Percentiles rank a stretch among this genome's conserved stretches.
phyloP scores from a whole-genome alignment of 2,329 filamentous ascomycete genomes.

The Incumbomyces delicatus region DNA sequence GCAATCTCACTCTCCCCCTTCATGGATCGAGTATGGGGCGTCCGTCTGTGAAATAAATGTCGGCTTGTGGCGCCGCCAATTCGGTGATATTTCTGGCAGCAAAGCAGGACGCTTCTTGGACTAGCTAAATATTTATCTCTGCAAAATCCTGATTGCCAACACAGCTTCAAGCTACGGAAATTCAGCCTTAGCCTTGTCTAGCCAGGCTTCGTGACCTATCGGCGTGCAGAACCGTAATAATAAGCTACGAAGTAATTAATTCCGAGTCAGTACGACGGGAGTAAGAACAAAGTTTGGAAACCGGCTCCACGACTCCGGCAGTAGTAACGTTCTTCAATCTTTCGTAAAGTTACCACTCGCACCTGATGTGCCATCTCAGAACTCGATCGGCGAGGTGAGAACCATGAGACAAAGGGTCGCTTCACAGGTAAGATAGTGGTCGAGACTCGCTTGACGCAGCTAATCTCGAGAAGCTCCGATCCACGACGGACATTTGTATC shows the following conservation, averaged over 20 bases:
- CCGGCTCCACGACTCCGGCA: no score
- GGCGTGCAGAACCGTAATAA: no score
- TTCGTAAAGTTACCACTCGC: no score
- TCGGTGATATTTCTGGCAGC: not conserved
- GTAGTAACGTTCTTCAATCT: no score
- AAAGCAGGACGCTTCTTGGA: not conserved
- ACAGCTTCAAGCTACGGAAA: no score
- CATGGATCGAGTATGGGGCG: not conserved
- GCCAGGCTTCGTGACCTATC: no score
- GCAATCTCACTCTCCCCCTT: not conserved
- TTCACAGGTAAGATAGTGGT: not conserved
- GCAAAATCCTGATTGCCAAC: not conserved
- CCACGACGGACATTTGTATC: slow-evolving; percentile 31
- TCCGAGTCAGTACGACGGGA: not conserved
- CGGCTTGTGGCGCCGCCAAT: not conserved
- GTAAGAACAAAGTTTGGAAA: no score
- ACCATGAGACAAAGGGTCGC: slow-evolving; percentile 6
- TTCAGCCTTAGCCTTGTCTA: no score
- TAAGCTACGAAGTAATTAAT: no score
- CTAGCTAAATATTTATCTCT: not conserved
- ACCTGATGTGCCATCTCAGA: not conserved
- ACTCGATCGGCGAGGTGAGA: not conserved
- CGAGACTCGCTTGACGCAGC: not conserved
- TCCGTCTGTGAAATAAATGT: not conserved
- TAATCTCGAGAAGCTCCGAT: slow-evolving; percentile 25